Evolutionary conservation across 1,139 yeast genomes (phyloP), one percentile per base, ranked within the genome.

Genomic region (Pneumocystis carinii): DNA sequence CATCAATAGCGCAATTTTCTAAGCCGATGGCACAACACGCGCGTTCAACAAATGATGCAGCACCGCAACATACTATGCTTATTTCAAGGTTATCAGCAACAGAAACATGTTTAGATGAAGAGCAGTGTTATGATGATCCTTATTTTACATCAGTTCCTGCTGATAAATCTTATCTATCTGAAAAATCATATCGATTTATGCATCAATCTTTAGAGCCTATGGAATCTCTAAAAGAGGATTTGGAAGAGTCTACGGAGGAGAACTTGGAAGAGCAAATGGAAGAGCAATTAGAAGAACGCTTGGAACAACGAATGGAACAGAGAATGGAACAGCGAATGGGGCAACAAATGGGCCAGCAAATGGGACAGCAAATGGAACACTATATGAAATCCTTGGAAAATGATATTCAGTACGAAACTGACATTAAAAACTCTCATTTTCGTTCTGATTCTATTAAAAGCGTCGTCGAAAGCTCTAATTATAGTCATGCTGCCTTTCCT

Each of bases 11-110:
- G 1, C 27, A 6, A 7, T 48, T 12, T 48, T 15, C n/a, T 48
- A 27, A 29, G 14, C 55, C 55, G 27, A 48, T 48, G 55, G 55
- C 55, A 2, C 37, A 36, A 6, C 36, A 48, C 29, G 61, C 60
- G 35, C 61, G 60, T 19, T 61, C 64, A n/a, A 57, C 59, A 36
- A 61, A 61, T 19, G 48, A 60, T 36, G 61, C 63, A 12, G 66
- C 66, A 15, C 64, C 66, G 37, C 65, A 64, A 8, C 66, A 64
- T 37, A 64, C 66, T 7, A 63, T 63, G 58, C 53, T 64, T 5
- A 64, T 63, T 10, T 65, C 66, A 7, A 60, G 66, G 14, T 57
- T 64, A 2, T 64, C 66, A 29, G 66, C 66, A 29, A 58, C 65
- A 2, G 66, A 64, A 48, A 65, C 65, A 10, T 48, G n/a, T 24